Base-by-base conservation (phyloP, 2,329 filamentous ascomycete species). In the Penicillium rolfsii region DNA sequence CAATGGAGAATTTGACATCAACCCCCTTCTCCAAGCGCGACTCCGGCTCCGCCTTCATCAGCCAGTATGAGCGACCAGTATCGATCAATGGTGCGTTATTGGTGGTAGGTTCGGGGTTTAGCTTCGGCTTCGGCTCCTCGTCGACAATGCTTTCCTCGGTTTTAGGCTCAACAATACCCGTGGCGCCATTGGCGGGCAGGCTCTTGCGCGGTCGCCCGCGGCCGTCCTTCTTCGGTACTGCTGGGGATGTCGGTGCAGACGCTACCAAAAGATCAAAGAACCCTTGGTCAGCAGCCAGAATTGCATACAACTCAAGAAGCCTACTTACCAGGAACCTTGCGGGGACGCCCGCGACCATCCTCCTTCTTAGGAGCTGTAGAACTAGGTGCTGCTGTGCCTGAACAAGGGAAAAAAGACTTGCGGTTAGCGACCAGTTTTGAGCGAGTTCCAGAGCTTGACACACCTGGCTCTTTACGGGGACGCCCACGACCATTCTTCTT, bases 1-100 rank as follows among this genome's bases (percentile, higher is more conserved):
- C 93, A 70, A 99, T 97, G 0, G 93, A 96, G 78, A 98, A 99
- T 67, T 87, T 90, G 49, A 97, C 91, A 73, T 98, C 93, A 54
- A 91, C 82, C 0, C 93, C 94, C 57, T 93, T 94, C 74, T 96
- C 92, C 16, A 93, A 80, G 5, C 95, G 89, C 4, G 92, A 87
- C 69, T 96, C 91, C 0, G 95, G 94, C 78, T 99, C 91, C 0
- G 91, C 91, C 79, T 94, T 95, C 84, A 95, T 85, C 35, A 95
- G 83, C 90, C 91, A 93, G 76, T 90, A 93, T 76, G 82, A 81
- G 49, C 73, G 75, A 19, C 67, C 71, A 22, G 58, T 62, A 36
- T 68, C 63, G 19, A 69, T 67, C 16, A 69, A 55, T 33, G 61
- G 58, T 22, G 57, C 55, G 26, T 28, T 52, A 8, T 53, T 30